phyloP scores from a whole-genome alignment of 139 green algal genomes.

The Gonium pectorale region DNA sequence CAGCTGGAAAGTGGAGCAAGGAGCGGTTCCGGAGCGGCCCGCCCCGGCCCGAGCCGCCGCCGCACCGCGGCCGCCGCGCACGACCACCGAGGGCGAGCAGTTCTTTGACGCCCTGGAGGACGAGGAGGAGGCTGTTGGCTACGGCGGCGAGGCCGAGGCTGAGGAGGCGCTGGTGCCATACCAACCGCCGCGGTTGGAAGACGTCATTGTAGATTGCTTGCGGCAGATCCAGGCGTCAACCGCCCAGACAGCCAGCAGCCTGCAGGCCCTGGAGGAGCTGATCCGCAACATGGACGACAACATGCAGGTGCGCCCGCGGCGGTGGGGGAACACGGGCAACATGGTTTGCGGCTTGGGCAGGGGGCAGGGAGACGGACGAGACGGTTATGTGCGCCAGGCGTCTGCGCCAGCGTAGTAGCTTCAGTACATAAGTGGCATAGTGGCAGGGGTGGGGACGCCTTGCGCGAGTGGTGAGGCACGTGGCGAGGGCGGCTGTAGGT shows the following conservation, averaged over 20 bases:
- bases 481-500: no score
- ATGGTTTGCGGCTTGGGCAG: no score
- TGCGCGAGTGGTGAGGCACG: no score
- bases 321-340: no score
- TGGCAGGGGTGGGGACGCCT: no score
- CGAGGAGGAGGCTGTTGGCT: background rate
- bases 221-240: slow-evolving; percentile 33
- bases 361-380: no score
- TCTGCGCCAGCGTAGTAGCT: no score
- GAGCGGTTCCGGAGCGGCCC: slow-evolving; percentile 4
- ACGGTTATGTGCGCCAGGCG: no score
- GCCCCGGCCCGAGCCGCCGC: background rate
- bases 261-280: slow-evolving; percentile 38
- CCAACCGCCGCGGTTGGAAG: slow-evolving; percentile 8
- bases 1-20: background rate
- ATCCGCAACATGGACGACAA: slow-evolving; percentile 51
- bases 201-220: slow-evolving; percentile 41
- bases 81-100: background rate
- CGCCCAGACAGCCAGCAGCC: background rate
- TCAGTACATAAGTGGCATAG: no score
- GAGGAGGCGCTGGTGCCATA: slow-evolving; percentile 33
- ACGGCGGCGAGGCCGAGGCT: background rate
- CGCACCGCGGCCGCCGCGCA: background rate
- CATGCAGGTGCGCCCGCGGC: slow-evolving; percentile 33
- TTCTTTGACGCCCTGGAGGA: slow-evolving; percentile 32